phyloP scores from a whole-genome alignment of 192 early-diverging fungal species.

The Piromyces sp. region DNA sequence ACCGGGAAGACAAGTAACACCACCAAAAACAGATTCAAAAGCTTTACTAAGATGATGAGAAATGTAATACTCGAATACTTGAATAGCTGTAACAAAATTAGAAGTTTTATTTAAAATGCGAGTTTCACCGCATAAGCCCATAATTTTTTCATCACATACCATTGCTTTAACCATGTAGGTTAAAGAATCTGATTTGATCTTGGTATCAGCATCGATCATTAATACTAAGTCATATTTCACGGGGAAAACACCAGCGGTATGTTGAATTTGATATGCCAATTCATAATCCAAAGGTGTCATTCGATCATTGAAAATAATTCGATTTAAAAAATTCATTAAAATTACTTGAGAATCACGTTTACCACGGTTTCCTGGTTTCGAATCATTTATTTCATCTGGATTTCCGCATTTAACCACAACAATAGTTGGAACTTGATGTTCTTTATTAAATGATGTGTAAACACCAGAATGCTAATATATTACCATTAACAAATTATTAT shows the following conservation, averaged over 20 bases:
- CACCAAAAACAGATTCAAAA: constrained; percentile 91
- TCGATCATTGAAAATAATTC: constrained; percentile 62
- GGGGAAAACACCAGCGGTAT: constrained; percentile 60
- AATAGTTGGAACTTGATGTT: constrained; percentile 79
- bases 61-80: constrained; percentile 95
- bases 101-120: constrained; percentile 82
- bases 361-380: constrained; percentile 86
- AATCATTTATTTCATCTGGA: constrained; percentile 46
- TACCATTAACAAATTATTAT: too few relatives aligned
- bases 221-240: constrained; percentile 48
- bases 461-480: constrained; percentile 8
- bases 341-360: constrained; percentile 81
- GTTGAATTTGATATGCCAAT: constrained; percentile 60
- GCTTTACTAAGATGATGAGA: constrained; percentile 88
- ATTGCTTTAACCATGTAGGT: constrained; percentile 62
- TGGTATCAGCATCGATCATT: constrained; percentile 70
- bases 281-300: constrained; percentile 81
- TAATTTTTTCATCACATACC: constrained; percentile 67
- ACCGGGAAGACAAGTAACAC: constrained; percentile 85
- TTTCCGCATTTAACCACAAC: constrained; percentile 87
- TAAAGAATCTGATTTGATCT: constrained; percentile 60
- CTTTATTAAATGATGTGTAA: constrained; percentile 17
- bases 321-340: constrained; percentile 65
- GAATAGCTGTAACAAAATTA: constrained; percentile 75
- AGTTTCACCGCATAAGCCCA: constrained; percentile 92